These are phyloP conservation scores for Xylaria polymorpha DNA, from an alignment of 2,329 filamentous ascomycete species.

Conservation along the genomic window DNA sequence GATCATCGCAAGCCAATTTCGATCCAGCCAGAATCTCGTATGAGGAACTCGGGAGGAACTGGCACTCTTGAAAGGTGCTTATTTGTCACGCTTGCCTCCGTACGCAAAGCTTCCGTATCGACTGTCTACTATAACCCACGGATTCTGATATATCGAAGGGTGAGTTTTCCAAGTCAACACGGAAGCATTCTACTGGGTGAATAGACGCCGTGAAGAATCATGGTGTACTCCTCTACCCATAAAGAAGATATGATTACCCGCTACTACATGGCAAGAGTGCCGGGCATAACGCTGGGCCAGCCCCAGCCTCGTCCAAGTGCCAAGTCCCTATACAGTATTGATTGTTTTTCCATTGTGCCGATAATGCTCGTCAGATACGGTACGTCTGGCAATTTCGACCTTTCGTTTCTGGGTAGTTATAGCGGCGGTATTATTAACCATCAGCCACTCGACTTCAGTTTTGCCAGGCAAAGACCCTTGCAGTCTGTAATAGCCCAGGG, in stretches of 20 bases:
- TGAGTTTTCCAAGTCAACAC: slow-evolving; percentile 22
- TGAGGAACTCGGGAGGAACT: slow-evolving; percentile 32
- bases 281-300: slow-evolving; percentile 30
- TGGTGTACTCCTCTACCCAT: slow-evolving; percentile 26
- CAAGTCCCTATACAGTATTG: slow-evolving; percentile 23
- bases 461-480: slow-evolving; percentile 20
- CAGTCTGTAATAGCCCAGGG: slow-evolving; percentile 13
- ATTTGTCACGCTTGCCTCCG: slow-evolving; percentile 36
- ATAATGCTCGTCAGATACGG: slow-evolving; percentile 28
- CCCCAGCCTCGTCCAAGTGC: slow-evolving; percentile 33
- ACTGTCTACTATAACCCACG: slow-evolving; percentile 27
- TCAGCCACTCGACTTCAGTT: slow-evolving; percentile 36
- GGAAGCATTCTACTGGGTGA: slow-evolving; percentile 29
- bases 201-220: slow-evolving; percentile 30
- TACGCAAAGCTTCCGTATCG: slow-evolving; percentile 21
- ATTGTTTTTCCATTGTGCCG: slow-evolving; percentile 33
- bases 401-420: slow-evolving; percentile 28
- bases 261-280: slow-evolving; percentile 34
- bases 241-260: slow-evolving; percentile 26
- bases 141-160: slow-evolving; percentile 27
- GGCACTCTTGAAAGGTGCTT: slow-evolving; percentile 23
- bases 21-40: slow-evolving; percentile 28
- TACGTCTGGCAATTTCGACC: slow-evolving; percentile 14
- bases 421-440: slow-evolving; percentile 26
- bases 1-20: slow-evolving; percentile 28